Base-by-base conservation (phyloP, 805 yeast genomes). In the Candida schatavii region DNA sequence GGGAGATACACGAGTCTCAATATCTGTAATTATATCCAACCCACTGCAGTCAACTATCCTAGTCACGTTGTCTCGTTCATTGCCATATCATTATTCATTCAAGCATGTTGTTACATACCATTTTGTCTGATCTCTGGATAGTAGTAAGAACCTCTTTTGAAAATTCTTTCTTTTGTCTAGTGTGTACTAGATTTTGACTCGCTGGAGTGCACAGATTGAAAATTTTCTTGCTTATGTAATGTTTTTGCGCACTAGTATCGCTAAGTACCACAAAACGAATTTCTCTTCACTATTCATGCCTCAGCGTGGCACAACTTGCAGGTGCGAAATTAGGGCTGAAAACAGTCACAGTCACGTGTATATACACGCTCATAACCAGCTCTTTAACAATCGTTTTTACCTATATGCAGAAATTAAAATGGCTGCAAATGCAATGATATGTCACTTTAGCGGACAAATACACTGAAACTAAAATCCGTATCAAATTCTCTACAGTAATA, bases 151-250 rank as follows among this genome's bases (percentile, higher is more conserved):
- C n/a, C 17, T 20, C 15, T n/a, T 25, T 38, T 21, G 41, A 38
- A 38, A 38, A 38, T 29, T 29, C 35, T 29, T 29, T 28, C 30
- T 38, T 37, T 21, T 19, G 22, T 38, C 21, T 15, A 38, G 35
- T 28, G 21, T 26, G n/a, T 20, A 23, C 15, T 15, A 17, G 36
- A 18, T 9, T 21, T 14, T 11, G 26, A 18, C 15, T 33, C 23
- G 10, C 23, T 11, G 41, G 41, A 29, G 41, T 38, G 41, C 41
- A 38, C 41, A 38, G 41, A 38, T 25, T 38, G 41, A 38, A 38
- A 38, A 38, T 38, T 38, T 38, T 38, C 41, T 11, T 25, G 34
- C 35, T 38, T 17, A 30, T 28, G 18, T 31, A 38, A 30, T 34
- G 13, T 7, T 22, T 9, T 15, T 17, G 35, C 4, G 35, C 15